Evolutionary conservation across 371 early-diverging fungal species (phyloP).

Genomic region (Mortierella sp.): DNA sequence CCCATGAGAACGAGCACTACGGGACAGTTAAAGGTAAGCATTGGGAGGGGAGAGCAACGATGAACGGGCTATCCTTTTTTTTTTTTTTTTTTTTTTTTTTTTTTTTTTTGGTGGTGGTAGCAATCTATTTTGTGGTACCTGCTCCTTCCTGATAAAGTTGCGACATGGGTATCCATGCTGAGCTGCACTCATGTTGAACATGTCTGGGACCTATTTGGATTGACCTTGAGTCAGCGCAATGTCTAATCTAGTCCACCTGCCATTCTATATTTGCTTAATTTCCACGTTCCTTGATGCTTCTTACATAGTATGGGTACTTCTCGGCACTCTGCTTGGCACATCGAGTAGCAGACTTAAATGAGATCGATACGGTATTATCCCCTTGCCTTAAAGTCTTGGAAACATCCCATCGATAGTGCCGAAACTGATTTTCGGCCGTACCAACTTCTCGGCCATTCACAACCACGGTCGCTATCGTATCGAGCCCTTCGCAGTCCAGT

Average conservation of each 20-base stretch:
- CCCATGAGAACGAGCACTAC: slow-evolving; percentile 52
- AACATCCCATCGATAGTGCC: slow-evolving; percentile 31
- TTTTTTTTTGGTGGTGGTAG: background rate
- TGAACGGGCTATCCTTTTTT: no score
- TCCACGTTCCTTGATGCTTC: background rate
- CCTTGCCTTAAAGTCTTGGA: slow-evolving; percentile 11
- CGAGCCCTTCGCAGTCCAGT: slow-evolving; percentile 56
- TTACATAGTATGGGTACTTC: slow-evolving; percentile 44
- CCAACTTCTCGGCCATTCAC: slow-evolving; percentile 47
- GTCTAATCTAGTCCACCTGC: background rate
- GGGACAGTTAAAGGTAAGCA: background rate
- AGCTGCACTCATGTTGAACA: slow-evolving; percentile 50
- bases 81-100: no score
- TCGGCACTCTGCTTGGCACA: slow-evolving; percentile 25
- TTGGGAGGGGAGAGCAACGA: no score
- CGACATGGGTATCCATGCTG: slow-evolving; percentile 45
- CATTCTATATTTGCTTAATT: background rate
- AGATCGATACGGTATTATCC: slow-evolving; percentile 31
- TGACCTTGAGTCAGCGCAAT: background rate
- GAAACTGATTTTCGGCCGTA: slow-evolving; percentile 55
- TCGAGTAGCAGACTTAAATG: slow-evolving; percentile 33
- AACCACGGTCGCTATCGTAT: slow-evolving; percentile 53
- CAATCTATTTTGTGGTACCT: slow-evolving; percentile 32
- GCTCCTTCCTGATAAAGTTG: slow-evolving; percentile 48
- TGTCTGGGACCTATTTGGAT: slow-evolving; percentile 39